A percentile compares a stretch with the other conserved stretches of the same genome.
Conservation (phyloP, 345 rosid species). For the rapeseed (Brassica napus) region Da-Ae NC_063435.1:7068501-7069000, state of each 20-base stretch:
- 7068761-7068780: not conserved
- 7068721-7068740: slow-evolving; percentile 18
- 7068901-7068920: slow-evolving; percentile 72
- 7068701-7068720: slow-evolving; percentile 35
- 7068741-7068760: slow-evolving; percentile 21
- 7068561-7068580: slow-evolving; percentile 30
- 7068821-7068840: slow-evolving; percentile 16
- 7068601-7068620: slow-evolving; percentile 47
- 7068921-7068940: slow-evolving; percentile 62
- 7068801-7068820: slow-evolving; percentile 26
- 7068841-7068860: slow-evolving; percentile 27
- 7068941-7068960: slow-evolving; percentile 63
- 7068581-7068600: slow-evolving; percentile 23
- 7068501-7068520: slow-evolving; percentile 2
- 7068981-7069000: slow-evolving; percentile 85
- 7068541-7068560: slow-evolving; percentile 34
- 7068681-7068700: not conserved
- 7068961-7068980: slow-evolving; percentile 66
- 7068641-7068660: slow-evolving; percentile 44
- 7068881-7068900: slow-evolving; percentile 53
- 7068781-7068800: slow-evolving; percentile 43
- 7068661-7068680: slow-evolving; percentile 21
- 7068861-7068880: slow-evolving; percentile 34
- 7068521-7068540: slow-evolving; percentile 6
- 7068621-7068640: slow-evolving; percentile 72